Conservation (phyloP, 78 protist species). For the Polysphondylium violaceum region DNA sequence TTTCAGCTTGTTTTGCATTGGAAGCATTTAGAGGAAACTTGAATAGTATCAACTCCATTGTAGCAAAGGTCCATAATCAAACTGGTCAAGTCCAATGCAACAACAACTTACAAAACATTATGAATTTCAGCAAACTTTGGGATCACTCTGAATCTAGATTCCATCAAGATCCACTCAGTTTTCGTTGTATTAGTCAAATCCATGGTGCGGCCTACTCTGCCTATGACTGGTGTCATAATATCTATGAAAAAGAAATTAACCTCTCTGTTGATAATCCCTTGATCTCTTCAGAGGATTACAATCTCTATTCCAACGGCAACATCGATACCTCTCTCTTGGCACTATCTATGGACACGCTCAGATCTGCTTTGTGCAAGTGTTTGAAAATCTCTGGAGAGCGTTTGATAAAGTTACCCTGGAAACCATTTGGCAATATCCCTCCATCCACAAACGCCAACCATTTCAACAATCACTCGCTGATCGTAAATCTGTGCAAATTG, state of each 20-base stretch:
- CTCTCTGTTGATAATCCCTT: constrained; percentile 40
- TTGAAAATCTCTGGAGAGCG: not conserved
- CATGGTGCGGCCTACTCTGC: constrained; percentile 34
- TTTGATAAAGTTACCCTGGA: constrained; percentile 10
- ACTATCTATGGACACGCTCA: constrained; percentile 19
- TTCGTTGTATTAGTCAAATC: constrained; percentile 19
- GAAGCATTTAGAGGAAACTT: constrained; percentile 22
- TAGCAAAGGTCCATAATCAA: constrained; percentile 10
- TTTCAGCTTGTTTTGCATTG: not conserved
- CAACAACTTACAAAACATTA: not conserved
- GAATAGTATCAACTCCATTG: not conserved
- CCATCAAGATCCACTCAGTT: constrained; percentile 14
- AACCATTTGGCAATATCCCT: not conserved
- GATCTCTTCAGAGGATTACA: not conserved
- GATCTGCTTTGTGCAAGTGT: constrained; percentile 25
- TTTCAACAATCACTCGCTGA: not conserved
- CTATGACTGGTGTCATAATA: constrained; percentile 29
- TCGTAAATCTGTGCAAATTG: not conserved
- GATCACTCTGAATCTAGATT: not conserved
- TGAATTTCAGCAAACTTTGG: constrained; percentile 43
- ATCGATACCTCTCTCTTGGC: not conserved
- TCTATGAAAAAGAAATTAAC: constrained; percentile 34
- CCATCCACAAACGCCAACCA: not conserved
- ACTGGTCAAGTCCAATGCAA: constrained; percentile 31
- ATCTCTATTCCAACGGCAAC: constrained; percentile 1